Percentiles rank a stretch among this genome's conserved stretches.
Conservation (phyloP, 2,329 filamentous ascomycete species). For the Cladophialophora carrionii region DNA sequence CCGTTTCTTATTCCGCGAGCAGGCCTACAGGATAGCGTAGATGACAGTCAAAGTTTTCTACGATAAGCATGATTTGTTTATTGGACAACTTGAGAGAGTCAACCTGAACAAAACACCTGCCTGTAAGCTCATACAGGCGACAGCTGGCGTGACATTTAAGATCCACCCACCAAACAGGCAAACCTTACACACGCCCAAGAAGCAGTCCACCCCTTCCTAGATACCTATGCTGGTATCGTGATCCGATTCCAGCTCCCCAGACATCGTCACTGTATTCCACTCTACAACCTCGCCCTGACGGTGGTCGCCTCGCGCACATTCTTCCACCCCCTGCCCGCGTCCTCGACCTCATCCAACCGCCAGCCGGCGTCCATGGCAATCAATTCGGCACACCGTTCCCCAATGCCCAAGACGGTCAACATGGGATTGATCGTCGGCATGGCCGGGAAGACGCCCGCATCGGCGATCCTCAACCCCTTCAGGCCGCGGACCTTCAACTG, state of each 20-base stretch:
- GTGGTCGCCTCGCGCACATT: neutral
- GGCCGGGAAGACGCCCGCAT: conserved; percentile 84
- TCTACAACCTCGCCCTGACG: neutral
- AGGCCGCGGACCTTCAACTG: conserved; percentile 73
- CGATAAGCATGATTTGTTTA: neutral
- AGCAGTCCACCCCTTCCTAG: neutral
- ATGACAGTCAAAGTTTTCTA: neutral
- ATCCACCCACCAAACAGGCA: neutral
- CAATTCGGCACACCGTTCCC: conserved; percentile 82
- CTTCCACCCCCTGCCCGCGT: conserved; percentile 14
- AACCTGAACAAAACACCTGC: neutral
- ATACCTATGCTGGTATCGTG: neutral
- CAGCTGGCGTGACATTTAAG: too few species aligned
- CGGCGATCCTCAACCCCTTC: conserved; percentile 75
- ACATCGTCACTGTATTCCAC: neutral
- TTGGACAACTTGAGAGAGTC: neutral
- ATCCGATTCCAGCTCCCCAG: neutral
- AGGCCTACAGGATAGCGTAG: neutral
- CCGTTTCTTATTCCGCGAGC: neutral
- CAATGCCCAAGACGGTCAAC: conserved; percentile 82
- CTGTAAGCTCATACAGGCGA: too few species aligned
- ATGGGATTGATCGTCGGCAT: conserved; percentile 89
- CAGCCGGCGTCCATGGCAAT: conserved; percentile 74
- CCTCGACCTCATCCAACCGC: conserved; percentile 45
- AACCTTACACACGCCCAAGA: neutral